A percentile compares a stretch with the other conserved stretches of the same genome.
phyloP scores from a whole-genome alignment of 2,329 filamentous ascomycete species.

The Pseudogymnoascus sp. region DNA sequence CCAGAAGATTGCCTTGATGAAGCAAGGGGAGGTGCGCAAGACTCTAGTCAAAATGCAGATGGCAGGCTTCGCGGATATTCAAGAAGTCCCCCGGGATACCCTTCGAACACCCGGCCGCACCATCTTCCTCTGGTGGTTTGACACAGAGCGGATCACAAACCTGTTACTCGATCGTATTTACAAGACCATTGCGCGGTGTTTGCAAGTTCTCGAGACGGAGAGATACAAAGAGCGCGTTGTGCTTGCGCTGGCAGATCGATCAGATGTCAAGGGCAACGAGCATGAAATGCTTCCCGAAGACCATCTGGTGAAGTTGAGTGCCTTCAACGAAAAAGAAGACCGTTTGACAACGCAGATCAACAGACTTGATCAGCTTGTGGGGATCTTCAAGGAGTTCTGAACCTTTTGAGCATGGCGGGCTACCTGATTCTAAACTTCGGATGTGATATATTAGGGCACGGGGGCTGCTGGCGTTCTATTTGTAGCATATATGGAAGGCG shows the following conservation, averaged over 20 bases:
- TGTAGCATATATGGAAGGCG: slow-evolving; percentile 9
- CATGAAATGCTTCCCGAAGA: slow-evolving; percentile 69
- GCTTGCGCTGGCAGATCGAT: slow-evolving; percentile 73
- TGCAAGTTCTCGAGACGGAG: slow-evolving; percentile 75
- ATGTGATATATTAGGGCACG: slow-evolving; percentile 8
- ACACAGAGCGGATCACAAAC: slow-evolving; percentile 62
- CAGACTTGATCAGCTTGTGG: slow-evolving; percentile 77
- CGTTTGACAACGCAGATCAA: slow-evolving; percentile 72
- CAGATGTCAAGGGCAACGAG: slow-evolving; percentile 78
- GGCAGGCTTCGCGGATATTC: slow-evolving; percentile 78
- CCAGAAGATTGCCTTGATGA: slow-evolving; percentile 72
- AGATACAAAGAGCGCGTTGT: slow-evolving; percentile 64
- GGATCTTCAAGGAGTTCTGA: slow-evolving; percentile 72
- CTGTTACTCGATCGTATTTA: slow-evolving; percentile 75
- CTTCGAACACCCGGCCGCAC: slow-evolving; percentile 75
- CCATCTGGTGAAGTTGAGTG: slow-evolving; percentile 59
- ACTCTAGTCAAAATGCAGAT: slow-evolving; percentile 82
- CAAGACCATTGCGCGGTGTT: slow-evolving; percentile 77
- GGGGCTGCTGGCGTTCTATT: not conserved
- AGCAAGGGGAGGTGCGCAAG: slow-evolving; percentile 75
- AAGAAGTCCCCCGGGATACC: slow-evolving; percentile 88
- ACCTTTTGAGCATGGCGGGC: not conserved
- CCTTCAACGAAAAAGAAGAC: slow-evolving; percentile 57
- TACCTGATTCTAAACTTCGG: not conserved
- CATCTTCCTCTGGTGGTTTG: slow-evolving; percentile 88